Conservation (phyloP, 75 land plant species). For the Picea glauca region DNA sequence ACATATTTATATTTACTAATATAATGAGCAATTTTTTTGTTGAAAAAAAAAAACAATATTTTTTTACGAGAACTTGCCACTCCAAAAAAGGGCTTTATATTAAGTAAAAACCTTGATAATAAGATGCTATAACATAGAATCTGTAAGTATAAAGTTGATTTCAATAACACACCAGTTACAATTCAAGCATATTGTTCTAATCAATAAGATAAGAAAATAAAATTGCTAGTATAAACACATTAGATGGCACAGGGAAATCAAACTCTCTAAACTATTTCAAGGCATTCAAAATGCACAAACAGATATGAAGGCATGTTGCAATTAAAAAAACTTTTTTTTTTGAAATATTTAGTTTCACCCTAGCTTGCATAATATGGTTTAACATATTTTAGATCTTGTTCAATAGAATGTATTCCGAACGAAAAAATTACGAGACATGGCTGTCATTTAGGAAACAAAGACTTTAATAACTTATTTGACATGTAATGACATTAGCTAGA, state of each 20-base stretch:
- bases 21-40: too few species aligned
- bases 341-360: neutral
- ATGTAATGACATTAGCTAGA: neutral
- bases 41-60: too few species aligned
- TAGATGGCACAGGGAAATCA: too few species aligned
- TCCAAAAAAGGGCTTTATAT: too few species aligned
- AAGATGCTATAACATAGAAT: too few species aligned
- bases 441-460: neutral
- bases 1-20: too few species aligned
- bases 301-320: neutral
- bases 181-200: too few species aligned
- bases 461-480: neutral
- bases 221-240: neutral
- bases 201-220: neutral
- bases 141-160: too few species aligned
- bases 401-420: neutral
- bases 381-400: neutral
- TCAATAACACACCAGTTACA: too few species aligned
- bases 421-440: neutral
- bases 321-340: neutral
- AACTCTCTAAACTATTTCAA: too few species aligned
- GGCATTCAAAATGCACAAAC: neutral
- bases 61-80: too few species aligned
- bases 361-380: neutral
- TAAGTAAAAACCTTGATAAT: too few species aligned